Base-by-base conservation (phyloP, 768 basidiomycete genomes). In the Calocera viscosa region DNA sequence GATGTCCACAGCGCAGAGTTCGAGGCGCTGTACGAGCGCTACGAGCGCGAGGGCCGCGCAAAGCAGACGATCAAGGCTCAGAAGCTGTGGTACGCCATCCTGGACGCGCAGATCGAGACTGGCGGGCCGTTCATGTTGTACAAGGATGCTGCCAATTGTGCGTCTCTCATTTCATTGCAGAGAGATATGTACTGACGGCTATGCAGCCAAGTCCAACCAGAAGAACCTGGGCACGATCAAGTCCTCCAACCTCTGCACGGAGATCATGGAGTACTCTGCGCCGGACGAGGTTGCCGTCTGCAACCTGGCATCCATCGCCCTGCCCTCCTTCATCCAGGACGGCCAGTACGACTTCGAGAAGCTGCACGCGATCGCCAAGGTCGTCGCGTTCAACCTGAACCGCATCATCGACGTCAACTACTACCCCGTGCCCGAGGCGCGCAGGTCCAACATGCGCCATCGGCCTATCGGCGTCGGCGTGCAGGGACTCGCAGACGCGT, bases 111-210 rank as follows among this genome's bases (percentile, higher is more conserved):
- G 77, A 93, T 95, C 71, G 95, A 99, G 79, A 99, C 96, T 0
- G 96, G 96, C 64, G 89, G 88, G n/a, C 96, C 96, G 0, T 99
- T 97, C 81, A 98, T 98, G 92, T 81, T 91, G 30, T 99, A 98
- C 83, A 99, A 99, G 80, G 95, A 98, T 74, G 84, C 92, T 41
- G 88, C 90, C 67, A 99, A 99, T 76, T 78, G 92, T 94, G 72
- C 66, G 88, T 78, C 28, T 35, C 28, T 30, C 33, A 43, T 49
- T 66, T 17, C 38, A 63, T 64, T n/a, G 41, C 19, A 24, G 47
- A 22, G 70, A 24, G 8, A 53, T 24, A 17, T 12, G 2, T 65
- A 49, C 41, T 67, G 10, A 39, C 49, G 33, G 17, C 40, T 41
- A 63, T 49, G 0, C 72, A 94, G 91, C 82, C 72, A 99, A 99